A percentile compares a stretch with the other conserved stretches of the same genome.
Evolutionary conservation across 805 yeast species (phyloP).

Genomic region (Zygoascus bituminiphila): DNA sequence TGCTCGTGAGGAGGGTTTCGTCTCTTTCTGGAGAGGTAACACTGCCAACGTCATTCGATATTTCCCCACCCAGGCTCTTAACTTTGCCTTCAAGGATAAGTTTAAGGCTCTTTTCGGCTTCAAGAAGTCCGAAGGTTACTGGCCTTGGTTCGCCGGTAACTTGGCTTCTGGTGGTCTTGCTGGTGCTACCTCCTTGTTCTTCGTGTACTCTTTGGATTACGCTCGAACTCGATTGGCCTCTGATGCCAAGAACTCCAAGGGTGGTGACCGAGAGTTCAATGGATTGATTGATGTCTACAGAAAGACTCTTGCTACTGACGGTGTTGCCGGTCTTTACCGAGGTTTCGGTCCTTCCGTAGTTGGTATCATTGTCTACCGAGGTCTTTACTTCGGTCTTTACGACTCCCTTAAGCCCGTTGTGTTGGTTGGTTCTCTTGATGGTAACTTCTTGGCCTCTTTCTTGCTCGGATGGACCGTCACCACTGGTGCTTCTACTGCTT

Average conservation of each 20-base stretch:
- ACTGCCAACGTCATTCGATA: constrained; percentile 97
- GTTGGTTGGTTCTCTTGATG: constrained; percentile 89
- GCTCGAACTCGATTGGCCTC: constrained; percentile 99
- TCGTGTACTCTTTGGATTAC: constrained; percentile 94
- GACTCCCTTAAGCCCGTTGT: constrained; percentile 95
- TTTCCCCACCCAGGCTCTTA: constrained; percentile 98
- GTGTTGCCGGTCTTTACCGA: constrained; percentile 98
- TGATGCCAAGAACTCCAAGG: constrained; percentile 80
- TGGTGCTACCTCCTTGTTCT: constrained; percentile 90
- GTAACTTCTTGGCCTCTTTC: constrained; percentile 93
- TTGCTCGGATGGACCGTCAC: constrained; percentile 95
- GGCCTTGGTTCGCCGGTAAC: constrained; percentile 95
- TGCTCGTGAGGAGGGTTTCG: constrained; percentile 85
- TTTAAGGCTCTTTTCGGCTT: constrained; percentile 93
- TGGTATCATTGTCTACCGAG: constrained; percentile 98
- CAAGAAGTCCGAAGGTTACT: constrained; percentile 92
- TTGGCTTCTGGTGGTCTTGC: constrained; percentile 98
- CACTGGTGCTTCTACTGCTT: constrained; percentile 97
- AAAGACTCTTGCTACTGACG: constrained; percentile 91
- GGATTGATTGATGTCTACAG: constrained; percentile 95
- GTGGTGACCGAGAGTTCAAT: constrained; percentile 92
- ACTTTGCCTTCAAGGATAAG: constrained; percentile 97
- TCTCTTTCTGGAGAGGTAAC: constrained; percentile 98
- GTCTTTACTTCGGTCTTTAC: constrained; percentile 96
- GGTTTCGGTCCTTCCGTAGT: constrained; percentile 98